These are phyloP conservation scores for Xylaria nigripes DNA, from an alignment of 495 filamentous ascomycete genomes.

Conservation along the genomic window DNA sequence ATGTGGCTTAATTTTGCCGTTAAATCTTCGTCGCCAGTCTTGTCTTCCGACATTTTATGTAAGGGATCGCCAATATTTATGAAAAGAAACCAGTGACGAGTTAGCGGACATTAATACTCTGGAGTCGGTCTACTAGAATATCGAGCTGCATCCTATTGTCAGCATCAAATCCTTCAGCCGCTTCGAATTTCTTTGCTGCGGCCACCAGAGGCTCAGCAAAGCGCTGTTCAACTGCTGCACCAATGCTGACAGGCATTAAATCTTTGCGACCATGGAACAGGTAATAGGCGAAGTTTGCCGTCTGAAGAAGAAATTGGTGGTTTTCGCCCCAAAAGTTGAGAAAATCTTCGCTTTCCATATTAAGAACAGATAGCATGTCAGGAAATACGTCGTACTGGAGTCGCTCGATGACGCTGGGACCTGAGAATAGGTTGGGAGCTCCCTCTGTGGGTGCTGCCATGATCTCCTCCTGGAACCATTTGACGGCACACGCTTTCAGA, in stretches of 20 bases:
- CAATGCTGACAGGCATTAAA: conserved; percentile 34
- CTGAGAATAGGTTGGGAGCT: conserved; percentile 49
- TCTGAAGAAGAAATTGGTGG: conserved; percentile 37
- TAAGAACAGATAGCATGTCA: conserved; percentile 22
- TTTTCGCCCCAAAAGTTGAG: conserved; percentile 32
- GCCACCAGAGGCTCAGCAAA: conserved; percentile 46
- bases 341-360: conserved; percentile 18
- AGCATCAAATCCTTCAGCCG: conserved; percentile 22
- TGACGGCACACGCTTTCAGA: conserved; percentile 71
- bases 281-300: conserved; percentile 42
- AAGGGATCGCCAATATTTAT: background rate
- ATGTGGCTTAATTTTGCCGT: background rate
- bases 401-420: conserved; percentile 39
- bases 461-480: conserved; percentile 83
- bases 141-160: conserved; percentile 25
- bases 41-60: background rate
- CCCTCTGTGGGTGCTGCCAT: conserved; percentile 36
- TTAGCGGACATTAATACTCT: conserved; percentile 8
- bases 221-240: conserved; percentile 39
- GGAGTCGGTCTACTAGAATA: conserved; percentile 32
- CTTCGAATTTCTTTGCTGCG: conserved; percentile 34
- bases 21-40: background rate
- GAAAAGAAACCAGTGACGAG: background rate
- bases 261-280: conserved; percentile 39
- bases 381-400: conserved; percentile 41